A percentile compares a stretch with the other conserved stretches of the same genome.
phyloP scores from a whole-genome alignment of 768 basidiomycete genomes.

The Boletellus ananiceps region DNA sequence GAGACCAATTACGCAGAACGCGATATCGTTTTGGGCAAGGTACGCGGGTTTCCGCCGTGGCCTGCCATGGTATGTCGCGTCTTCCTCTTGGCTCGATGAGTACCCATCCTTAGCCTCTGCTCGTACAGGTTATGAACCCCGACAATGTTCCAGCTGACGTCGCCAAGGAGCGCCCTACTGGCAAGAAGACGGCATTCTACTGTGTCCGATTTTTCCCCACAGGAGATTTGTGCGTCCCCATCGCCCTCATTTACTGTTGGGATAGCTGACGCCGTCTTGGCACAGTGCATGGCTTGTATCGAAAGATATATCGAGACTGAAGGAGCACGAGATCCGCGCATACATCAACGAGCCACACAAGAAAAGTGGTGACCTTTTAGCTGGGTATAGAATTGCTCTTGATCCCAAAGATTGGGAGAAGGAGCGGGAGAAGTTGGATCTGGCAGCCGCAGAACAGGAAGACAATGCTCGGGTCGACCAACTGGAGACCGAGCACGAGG shows the following conservation, averaged over 20 bases:
- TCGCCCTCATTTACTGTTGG: constrained; percentile 9
- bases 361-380: constrained; percentile 67
- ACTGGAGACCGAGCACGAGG: constrained; percentile 49
- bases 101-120: constrained; percentile 8
- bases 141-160: constrained; percentile 59
- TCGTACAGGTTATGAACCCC: constrained; percentile 72
- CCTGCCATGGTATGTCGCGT: constrained; percentile 78
- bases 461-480: constrained; percentile 65
- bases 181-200: constrained; percentile 69
- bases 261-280: constrained; percentile 7
- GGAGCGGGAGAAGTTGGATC: constrained; percentile 34
- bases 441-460: constrained; percentile 42
- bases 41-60: constrained; percentile 95
- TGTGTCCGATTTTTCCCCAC: constrained; percentile 87
- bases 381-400: constrained; percentile 70
- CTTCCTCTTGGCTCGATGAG: constrained; percentile 13
- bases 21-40: constrained; percentile 87
- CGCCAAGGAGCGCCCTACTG: constrained; percentile 61
- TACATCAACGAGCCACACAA: constrained; percentile 78
- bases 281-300: constrained; percentile 78
- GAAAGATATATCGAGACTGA: constrained; percentile 78
- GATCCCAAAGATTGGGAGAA: constrained; percentile 70
- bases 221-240: constrained; percentile 79
- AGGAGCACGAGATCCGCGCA: constrained; percentile 74
- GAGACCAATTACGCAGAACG: constrained; percentile 56